Base-by-base conservation (phyloP, 1,284 basidiomycete species). In the Ceraceosorus guamensis region DNA sequence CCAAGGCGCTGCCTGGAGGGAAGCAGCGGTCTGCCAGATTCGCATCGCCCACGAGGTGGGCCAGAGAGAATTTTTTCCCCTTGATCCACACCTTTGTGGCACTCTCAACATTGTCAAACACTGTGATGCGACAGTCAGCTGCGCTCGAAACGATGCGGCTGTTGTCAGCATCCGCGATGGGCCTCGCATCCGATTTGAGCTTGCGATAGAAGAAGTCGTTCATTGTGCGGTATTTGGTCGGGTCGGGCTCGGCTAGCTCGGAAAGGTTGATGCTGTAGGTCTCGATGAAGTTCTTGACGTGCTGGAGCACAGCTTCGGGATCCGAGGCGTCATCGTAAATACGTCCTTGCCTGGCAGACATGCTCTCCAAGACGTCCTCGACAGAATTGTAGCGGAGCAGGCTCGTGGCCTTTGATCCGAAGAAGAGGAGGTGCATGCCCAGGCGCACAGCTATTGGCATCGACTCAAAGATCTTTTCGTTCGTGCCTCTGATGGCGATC, bases 61-160 rank as follows among this genome's bases (percentile, higher is more conserved):
- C 80, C 1, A 97, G 81, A 0, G 84, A 86, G 73, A 97, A 97
- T 66, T 95, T 89, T 24, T 89, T 84, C 0, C 93, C 95, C 73
- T 98, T 98, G 79, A 98, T 95, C 93, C 95, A 98, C 4, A 98
- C 79, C 24, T 81, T 80, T 0, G 89, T 96, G 1, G 95, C 92
- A 54, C 89, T 87, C 48, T 77, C 79, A 6, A 96, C 85, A 0
- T 84, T 86, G 71, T 88, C 85, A 76, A 97, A 98, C 0, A 86
- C 85, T 86, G 96, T 93, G 67, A 96, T 82, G 33, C 93, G 85
- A 73, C 90, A 96, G 79, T 98, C 93, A 0, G 93, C 93, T 24
- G 85, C 85, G 50, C 87, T 88, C 52, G 96, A 88, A 24, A 96
- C 79, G 8, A 86, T 83, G 43, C 79, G 81, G 0, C 87, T 84